Evolutionary conservation across 2,329 filamentous ascomycete species (phyloP), one percentile per base, ranked within the genome.

Genomic region (Myriosclerotinia scirpicola): DNA sequence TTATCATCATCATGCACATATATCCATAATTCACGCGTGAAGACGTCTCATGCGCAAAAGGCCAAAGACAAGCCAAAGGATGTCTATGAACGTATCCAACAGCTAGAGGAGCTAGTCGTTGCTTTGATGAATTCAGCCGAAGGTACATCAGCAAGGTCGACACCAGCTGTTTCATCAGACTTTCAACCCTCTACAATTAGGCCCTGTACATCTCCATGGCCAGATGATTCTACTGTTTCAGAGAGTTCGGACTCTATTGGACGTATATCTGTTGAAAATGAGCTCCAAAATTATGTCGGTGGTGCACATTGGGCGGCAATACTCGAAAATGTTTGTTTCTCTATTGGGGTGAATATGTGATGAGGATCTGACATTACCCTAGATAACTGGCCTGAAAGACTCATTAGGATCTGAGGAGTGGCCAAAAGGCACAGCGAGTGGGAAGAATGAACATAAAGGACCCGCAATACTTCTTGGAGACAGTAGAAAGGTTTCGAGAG

Each of bases 331-430:
- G 63, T 65, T n/a, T 26, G 63, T 36, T 42, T 20, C 17, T 9
- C 7, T 54, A 36, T 22, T 53, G 12, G 26, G 15, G n/a, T 36
- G 12, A 38, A 9, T 5, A 12, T 4, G n/a, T n/a, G 9, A 9
- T 54, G 3, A 48, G n/a, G 36, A 54, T 34, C 38, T 54, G 22
- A 54, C 20, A 34, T 30, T 86, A 11, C 83, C 85, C 69, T 84
- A 85, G 76, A 86, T 87, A 54, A 82, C 86, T 69, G 83, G 85
- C 52, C 75, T 87, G 30, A 86, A 86, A 73, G 86, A 84, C 69
- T 84, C 85, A 72, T 81, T 85, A 74, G 80, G 26, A 20, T 48
- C 48, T 5, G 53, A 67, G 3, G 65, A 53, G 42, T 34, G 56
- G 58, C 30, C 44, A 53, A 50, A 54, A 54, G 54, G 65, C 5